These are phyloP conservation scores for Pyracantha coccinea DNA, from an alignment of 331 rosid species.

Conservation along the genomic window DNA sequence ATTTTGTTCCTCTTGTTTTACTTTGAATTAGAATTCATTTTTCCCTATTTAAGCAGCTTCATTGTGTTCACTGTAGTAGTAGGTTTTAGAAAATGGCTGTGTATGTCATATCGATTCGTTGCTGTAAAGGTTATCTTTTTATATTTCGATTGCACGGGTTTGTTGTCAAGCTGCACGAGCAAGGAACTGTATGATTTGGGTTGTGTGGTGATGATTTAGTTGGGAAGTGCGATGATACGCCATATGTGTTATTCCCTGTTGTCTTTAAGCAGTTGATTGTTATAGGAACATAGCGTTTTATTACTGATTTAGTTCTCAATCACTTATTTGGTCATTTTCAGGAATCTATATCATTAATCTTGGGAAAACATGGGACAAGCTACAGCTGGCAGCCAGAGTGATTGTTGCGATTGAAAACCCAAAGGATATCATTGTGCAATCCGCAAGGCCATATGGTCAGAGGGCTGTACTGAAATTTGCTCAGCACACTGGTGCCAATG, in stretches of 20 bases:
- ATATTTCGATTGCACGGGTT: background rate
- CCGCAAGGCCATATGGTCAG: constrained; percentile 83
- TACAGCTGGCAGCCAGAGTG: constrained; percentile 71
- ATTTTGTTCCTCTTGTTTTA: background rate
- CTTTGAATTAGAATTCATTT: background rate
- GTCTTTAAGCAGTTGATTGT: background rate
- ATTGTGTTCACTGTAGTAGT: background rate
- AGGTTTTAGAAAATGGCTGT: background rate
- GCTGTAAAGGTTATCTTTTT: background rate
- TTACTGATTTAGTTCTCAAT: background rate
- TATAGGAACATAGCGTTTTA: fast-evolving
- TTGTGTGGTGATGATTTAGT: background rate
- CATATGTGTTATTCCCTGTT: background rate
- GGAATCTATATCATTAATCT: constrained; percentile 74
- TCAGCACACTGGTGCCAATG: constrained; percentile 69
- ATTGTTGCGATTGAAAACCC: constrained; percentile 78
- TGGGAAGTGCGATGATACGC: background rate
- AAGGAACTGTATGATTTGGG: background rate
- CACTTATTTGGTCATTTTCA: background rate
- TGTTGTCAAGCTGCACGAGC: background rate
- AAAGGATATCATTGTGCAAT: constrained; percentile 74
- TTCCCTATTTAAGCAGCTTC: background rate
- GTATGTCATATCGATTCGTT: background rate
- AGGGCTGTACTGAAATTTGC: constrained; percentile 82
- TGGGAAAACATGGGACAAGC: constrained; percentile 87